Evolutionary conservation across 495 filamentous ascomycete species (phyloP), one percentile per base, ranked within the genome.

Genomic region (Ramalina peruviana): DNA sequence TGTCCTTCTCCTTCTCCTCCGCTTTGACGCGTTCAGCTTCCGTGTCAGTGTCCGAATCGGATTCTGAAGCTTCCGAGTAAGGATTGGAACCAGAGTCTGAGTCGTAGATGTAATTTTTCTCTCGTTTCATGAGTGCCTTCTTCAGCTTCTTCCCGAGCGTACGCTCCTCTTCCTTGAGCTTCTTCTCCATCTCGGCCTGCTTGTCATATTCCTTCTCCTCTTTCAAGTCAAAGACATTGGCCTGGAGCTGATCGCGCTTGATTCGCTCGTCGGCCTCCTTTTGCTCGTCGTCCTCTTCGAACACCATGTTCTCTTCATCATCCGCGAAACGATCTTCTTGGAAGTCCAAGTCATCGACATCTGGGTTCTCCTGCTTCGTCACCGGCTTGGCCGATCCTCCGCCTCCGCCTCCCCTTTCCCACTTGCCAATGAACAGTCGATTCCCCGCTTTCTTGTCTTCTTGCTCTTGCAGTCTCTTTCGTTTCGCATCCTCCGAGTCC

Each of bases 181-280:
- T 72, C 63, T 81, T 73, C 58, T 83, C 72, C 53, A 82, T 75
- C 11, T 74, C 60, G 62, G 92, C 85, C 59, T 90, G 83, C 46
- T 80, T 70, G 47, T 96, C 88, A 36, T 87, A 85, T 52, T 95
- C 85, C 48, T 81, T 78, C 62, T 96, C 86, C 17, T 93, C 80
- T 54, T 84, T 86, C 13, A 86, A 68, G 50, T 84, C 82, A 55
- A 95, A 95, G 6, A 90, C 67, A 57, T 94, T 94, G 13, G 92
- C 90, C 50, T 77, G 78, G 27, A 89, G 69, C 57, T 92, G 87
- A 58, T 98, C 89, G 36, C 85, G 79, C 53, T 89, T 92, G 53
- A 97, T 83, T 53, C 80, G 75, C 48, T 82, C 80, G 57, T 90
- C 82, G 3, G 88, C 78, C n/a, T 86, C 83, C 60, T 94, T 96